phyloP scores from a whole-genome alignment of 2,329 filamentous ascomycete genomes.

The Verticillium nonalfalfae region DNA sequence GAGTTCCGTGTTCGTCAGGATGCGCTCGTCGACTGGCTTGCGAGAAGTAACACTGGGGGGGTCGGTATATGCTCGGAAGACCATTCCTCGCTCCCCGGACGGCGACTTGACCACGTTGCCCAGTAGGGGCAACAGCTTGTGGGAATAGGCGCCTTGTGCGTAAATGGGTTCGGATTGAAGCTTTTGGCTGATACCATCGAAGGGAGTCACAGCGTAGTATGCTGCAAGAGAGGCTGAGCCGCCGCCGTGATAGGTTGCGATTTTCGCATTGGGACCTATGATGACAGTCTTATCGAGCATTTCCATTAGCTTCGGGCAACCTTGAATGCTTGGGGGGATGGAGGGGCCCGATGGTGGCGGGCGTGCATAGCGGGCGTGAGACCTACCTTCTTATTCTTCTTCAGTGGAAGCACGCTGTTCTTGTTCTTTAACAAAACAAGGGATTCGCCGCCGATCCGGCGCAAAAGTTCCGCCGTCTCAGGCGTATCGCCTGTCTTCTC shows the following conservation, averaged over 20 bases:
- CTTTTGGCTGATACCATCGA: constrained; percentile 60
- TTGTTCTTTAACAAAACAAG: constrained; percentile 73
- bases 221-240: constrained; percentile 55
- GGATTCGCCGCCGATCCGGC: constrained; percentile 60
- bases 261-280: constrained; percentile 51
- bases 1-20: constrained; percentile 41
- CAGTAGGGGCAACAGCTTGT: constrained; percentile 56
- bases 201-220: constrained; percentile 66
- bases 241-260: constrained; percentile 54
- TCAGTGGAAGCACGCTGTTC: constrained; percentile 53
- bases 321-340: too few species aligned
- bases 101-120: constrained; percentile 43
- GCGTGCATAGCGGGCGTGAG: too few species aligned
- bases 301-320: neutral
- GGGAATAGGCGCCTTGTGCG: constrained; percentile 56
- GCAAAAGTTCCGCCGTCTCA: constrained; percentile 57
- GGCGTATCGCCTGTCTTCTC: constrained; percentile 51
- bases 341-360: too few species aligned
- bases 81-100: constrained; percentile 51
- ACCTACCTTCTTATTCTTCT: constrained; percentile 50
- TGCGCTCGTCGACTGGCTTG: constrained; percentile 42
- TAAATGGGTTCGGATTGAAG: constrained; percentile 38
- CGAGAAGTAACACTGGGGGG: constrained; percentile 41
- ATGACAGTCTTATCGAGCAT: constrained; percentile 33
- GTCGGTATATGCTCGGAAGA: constrained; percentile 57